Conservation (phyloP, 345 rosid genomes). For the Aegle marmelos region DNA sequence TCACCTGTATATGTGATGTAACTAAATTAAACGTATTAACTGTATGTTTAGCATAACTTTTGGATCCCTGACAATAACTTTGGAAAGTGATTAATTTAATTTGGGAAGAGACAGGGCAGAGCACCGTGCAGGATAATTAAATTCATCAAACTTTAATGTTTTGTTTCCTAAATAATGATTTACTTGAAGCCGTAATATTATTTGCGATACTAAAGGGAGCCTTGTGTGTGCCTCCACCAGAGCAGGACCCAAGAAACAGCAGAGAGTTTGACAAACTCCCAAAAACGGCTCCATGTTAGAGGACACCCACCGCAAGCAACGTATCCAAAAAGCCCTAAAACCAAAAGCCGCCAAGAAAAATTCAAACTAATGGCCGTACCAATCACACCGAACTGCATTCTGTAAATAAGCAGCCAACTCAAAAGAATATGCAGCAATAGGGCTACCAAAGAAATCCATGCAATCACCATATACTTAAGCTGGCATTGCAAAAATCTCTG, state of each 20-base stretch:
- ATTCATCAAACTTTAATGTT: no score
- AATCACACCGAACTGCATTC: constrained; percentile 45
- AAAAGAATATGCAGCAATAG: constrained; percentile 12
- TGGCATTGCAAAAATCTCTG: constrained; percentile 74
- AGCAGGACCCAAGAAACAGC: constrained; percentile 78
- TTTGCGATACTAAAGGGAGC: no score
- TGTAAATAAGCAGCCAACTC: no score
- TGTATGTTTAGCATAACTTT: no score
- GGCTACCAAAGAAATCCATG: constrained; percentile 41
- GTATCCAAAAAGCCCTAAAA: constrained; percentile 39
- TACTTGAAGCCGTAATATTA: no score
- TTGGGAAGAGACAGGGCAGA: no score
- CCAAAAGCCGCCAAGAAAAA: constrained; percentile 70
- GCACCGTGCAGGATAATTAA: no score
- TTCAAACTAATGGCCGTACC: constrained; percentile 53
- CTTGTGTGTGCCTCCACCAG: constrained; percentile 31
- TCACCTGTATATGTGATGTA: no score
- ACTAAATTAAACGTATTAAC: no score
- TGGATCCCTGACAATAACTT: no score
- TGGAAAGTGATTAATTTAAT: no score
- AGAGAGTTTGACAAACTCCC: constrained; percentile 75
- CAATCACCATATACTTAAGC: constrained; percentile 46
- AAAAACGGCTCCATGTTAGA: constrained; percentile 71
- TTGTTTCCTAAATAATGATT: no score
- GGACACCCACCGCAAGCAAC: constrained; percentile 61